Percentiles rank a stretch among this genome's conserved stretches.
Conservation (phyloP, 2,329 filamentous ascomycete species). For the Chrysoporthe austroafricana region DNA sequence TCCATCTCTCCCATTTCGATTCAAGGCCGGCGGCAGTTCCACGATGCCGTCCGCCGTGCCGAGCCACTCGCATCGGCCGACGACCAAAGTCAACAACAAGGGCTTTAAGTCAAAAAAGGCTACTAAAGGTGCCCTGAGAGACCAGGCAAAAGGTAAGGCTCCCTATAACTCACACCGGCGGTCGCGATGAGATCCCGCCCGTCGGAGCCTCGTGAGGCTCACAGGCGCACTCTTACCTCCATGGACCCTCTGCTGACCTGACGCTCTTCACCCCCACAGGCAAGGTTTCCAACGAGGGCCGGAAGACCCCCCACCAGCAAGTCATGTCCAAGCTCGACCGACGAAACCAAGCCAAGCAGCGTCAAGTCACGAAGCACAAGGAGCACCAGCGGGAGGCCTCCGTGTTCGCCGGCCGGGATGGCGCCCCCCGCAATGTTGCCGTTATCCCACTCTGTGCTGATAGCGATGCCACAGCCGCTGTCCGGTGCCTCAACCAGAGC, state of each 20-base stretch:
- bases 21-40: conserved; percentile 74
- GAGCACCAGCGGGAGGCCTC: conserved; percentile 79
- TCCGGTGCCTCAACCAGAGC: conserved; percentile 74
- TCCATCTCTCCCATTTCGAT: conserved; percentile 75
- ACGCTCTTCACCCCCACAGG: conserved; percentile 51
- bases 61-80: conserved; percentile 86
- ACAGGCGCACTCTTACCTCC: not conserved
- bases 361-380: conserved; percentile 79
- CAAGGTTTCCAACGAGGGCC: conserved; percentile 75
- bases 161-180: conserved; percentile 9
- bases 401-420: conserved; percentile 84
- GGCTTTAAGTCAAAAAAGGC: conserved; percentile 90
- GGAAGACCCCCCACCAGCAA: conserved; percentile 92
- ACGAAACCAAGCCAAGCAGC: conserved; percentile 92
- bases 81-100: conserved; percentile 88
- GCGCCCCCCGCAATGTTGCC: conserved; percentile 84
- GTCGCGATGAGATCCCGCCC: not conserved
- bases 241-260: not conserved
- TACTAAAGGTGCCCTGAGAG: conserved; percentile 84
- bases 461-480: conserved; percentile 67
- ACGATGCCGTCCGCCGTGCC: conserved; percentile 74
- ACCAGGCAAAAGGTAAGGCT: conserved; percentile 75
- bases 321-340: conserved; percentile 97
- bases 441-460: conserved; percentile 82
- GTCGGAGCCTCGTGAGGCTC: not conserved